phyloP scores from a whole-genome alignment of 1,139 yeast species.

The Wickerhamomyces sp. region DNA sequence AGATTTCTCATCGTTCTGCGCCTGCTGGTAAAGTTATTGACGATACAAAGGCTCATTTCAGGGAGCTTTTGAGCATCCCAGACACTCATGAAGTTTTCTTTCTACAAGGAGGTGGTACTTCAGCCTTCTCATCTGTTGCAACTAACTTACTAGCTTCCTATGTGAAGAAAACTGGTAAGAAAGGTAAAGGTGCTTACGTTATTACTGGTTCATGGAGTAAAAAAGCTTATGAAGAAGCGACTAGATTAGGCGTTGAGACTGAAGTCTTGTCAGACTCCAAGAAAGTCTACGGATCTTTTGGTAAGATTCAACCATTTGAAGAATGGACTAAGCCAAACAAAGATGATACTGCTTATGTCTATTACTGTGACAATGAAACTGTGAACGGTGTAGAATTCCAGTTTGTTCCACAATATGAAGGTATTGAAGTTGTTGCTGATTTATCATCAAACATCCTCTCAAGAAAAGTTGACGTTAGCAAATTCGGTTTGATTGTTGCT shows the following conservation, averaged over 20 bases:
- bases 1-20: slow-evolving; percentile 88
- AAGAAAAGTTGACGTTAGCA: slow-evolving; percentile 70
- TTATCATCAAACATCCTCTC: slow-evolving; percentile 92
- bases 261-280: slow-evolving; percentile 68
- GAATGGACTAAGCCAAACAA: slow-evolving; percentile 52
- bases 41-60: slow-evolving; percentile 65
- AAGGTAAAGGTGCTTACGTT: slow-evolving; percentile 81
- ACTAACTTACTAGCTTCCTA: slow-evolving; percentile 76
- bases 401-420: slow-evolving; percentile 46
- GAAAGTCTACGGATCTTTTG: slow-evolving; percentile 50
- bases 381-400: slow-evolving; percentile 90
- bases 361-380: slow-evolving; percentile 94
- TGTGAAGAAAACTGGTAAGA: slow-evolving; percentile 62
- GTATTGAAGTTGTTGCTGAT: slow-evolving; percentile 83
- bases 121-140: slow-evolving; percentile 86
- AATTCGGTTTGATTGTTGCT: slow-evolving; percentile 85
- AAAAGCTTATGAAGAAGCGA: slow-evolving; percentile 83
- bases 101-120: slow-evolving; percentile 97
- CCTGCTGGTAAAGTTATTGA: slow-evolving; percentile 78
- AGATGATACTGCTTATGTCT: slow-evolving; percentile 71
- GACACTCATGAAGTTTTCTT: slow-evolving; percentile 92
- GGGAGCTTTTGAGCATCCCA: slow-evolving; percentile 65
- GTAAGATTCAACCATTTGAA: slow-evolving; percentile 62
- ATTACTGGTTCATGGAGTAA: slow-evolving; percentile 93
- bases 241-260: slow-evolving; percentile 73